phyloP scores from a whole-genome alignment of 2,329 filamentous ascomycete species.

The Thielaviopsis populi region DNA sequence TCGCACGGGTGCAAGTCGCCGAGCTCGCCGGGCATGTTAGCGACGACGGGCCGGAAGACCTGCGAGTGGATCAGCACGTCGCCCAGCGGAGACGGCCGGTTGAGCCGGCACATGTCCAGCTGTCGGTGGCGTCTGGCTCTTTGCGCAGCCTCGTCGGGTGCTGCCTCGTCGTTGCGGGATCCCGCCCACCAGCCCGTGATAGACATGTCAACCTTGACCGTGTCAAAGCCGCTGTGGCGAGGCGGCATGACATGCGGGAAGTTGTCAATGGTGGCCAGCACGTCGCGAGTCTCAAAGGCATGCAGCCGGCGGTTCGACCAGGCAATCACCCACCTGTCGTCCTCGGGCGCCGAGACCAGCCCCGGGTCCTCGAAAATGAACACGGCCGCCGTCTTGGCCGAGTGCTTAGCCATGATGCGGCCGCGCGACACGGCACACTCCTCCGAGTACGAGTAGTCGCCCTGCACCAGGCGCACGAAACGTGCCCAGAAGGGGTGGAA shows the following conservation, averaged over 20 bases:
- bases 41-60: neutral
- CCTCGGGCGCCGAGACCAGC: constrained; percentile 3
- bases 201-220: neutral
- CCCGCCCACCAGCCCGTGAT: constrained; percentile 9
- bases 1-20: neutral
- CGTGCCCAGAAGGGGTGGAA: constrained; percentile 8
- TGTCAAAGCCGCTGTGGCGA: neutral
- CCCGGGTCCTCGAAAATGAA: constrained; percentile 17
- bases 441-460: constrained; percentile 8
- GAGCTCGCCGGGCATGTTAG: neutral
- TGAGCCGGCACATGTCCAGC: neutral
- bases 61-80: constrained; percentile 2
- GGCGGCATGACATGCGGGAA: neutral
- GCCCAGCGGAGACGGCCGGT: neutral
- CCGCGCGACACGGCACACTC: constrained; percentile 14
- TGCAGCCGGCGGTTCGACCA: constrained; percentile 13
- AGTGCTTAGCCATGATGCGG: constrained; percentile 8
- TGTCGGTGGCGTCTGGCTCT: neutral
- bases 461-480: neutral
- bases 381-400: neutral
- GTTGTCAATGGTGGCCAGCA: neutral
- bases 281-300: constrained; percentile 12
- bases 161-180: neutral
- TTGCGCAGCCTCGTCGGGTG: neutral
- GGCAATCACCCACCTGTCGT: constrained; percentile 16